Percentiles rank a stretch among this genome's conserved stretches.
Evolutionary conservation across 148 eudicot species (phyloP).

Genomic region (Nepenthes gracilis): DNA sequence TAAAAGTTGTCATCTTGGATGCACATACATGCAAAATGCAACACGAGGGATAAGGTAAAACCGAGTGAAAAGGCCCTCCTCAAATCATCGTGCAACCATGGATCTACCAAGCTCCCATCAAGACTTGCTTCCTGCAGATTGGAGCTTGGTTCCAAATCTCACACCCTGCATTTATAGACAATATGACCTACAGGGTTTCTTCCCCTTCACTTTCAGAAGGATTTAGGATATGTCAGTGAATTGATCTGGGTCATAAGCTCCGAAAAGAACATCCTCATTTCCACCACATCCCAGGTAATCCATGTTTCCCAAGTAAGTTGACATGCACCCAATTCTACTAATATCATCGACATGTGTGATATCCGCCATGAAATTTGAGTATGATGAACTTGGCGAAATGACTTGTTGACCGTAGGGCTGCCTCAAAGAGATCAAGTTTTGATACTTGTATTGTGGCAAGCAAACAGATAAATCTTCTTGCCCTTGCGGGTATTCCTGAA

Average conservation of each 20-base stretch:
- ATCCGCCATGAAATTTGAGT: conserved; percentile 63
- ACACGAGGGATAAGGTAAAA: conserved; percentile 4
- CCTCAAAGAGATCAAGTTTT: conserved; percentile 33
- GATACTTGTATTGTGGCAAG: conserved; percentile 27
- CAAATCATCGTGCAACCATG: conserved; percentile 10
- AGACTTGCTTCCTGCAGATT: background rate
- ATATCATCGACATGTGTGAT: conserved; percentile 41
- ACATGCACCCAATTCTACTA: conserved; percentile 33
- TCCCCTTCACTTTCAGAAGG: conserved; percentile 15
- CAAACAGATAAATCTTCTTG: conserved; percentile 20
- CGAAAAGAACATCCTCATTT: conserved; percentile 28
- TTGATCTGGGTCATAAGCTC: conserved; percentile 31
- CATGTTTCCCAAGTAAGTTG: conserved; percentile 29
- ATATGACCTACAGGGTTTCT: conserved; percentile 1
- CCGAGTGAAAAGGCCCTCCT: conserved; percentile 2
- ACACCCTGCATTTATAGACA: background rate
- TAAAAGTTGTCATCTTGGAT: conserved; percentile 51
- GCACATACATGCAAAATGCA: conserved; percentile 9
- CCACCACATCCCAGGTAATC: conserved; percentile 40
- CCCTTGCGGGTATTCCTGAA: conserved; percentile 49
- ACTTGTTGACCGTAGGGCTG: conserved; percentile 36
- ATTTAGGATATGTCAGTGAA: conserved; percentile 21
- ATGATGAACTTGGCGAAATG: conserved; percentile 52
- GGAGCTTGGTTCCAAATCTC: background rate
- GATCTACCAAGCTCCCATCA: conserved; percentile 15